Evolutionary conservation across 495 filamentous ascomycete species (phyloP), one percentile per base, ranked within the genome.

Genomic region (Melanomma pulvis-pyrius): DNA sequence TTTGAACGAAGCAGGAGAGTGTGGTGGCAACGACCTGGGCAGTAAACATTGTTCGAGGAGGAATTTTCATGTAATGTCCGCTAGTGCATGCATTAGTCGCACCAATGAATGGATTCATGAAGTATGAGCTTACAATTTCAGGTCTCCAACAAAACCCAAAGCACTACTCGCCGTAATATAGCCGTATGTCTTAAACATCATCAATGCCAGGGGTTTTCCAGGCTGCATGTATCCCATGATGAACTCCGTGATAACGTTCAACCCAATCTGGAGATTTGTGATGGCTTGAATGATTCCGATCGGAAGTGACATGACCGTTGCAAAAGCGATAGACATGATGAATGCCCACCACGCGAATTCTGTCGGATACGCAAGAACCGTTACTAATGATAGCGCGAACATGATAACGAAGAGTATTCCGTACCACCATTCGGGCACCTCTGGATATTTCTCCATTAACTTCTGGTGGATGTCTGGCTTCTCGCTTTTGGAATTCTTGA

Each of bases 111-210:
- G n/a, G 0, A 0, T 22, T 29, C 0, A 32, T 2, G 41, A 3
- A 39, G 25, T 2, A 55, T 7, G n/a, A 28, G 44, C 61, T 22
- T 19, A 63, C 58, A 63, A 50, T 46, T 69, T 69, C 32, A 69
- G 48, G 44, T 67, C 68, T 1, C 34, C 44, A 1, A 55, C 77
- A 70, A 85, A 86, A 61, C 74, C 79, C 54, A 86, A 75, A 15
- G 81, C 86, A 67, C 87, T 85, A 47, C 75, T 81, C 78, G 88
- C 84, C 41, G 87, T 88, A 66, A 89, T 88, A 71, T 87, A 91
- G 44, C 88, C 87, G 64, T 88, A 89, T 17, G 88, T 89, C 74
- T 91, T 90, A 78, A 91, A 91, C 67, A 89, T 79, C 88, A 90
- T 90, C 41, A 89, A 80, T 0, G 85, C 88, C 15, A 90, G 63